These are phyloP conservation scores for Tuber melanosporum DNA, from an alignment of 495 filamentous ascomycete species.

Conservation along the genomic window DNA sequence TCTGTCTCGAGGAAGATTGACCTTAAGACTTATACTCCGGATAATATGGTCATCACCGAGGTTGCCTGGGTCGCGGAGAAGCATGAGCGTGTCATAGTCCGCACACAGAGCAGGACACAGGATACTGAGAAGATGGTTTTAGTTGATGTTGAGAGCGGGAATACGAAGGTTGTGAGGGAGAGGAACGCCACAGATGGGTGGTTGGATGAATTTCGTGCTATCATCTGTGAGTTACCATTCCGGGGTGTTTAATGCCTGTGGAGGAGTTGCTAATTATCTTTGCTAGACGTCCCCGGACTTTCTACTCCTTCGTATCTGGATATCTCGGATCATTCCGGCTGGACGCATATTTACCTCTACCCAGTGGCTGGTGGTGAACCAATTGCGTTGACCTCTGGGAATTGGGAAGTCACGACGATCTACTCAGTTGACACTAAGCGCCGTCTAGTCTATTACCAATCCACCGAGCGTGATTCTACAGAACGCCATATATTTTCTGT, in stretches of 20 bases:
- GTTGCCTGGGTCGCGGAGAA: conserved; percentile 53
- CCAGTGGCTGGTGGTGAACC: conserved; percentile 47
- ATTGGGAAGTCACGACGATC: conserved; percentile 52
- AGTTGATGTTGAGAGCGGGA: conserved; percentile 43
- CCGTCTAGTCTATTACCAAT: conserved; percentile 51
- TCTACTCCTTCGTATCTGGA: conserved; percentile 50
- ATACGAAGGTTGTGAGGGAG: conserved; percentile 47
- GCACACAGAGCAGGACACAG: conserved; percentile 54
- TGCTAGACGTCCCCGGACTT: conserved; percentile 42
- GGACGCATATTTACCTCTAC: conserved; percentile 53
- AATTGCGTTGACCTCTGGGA: conserved; percentile 49
- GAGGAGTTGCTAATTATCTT: conserved; percentile 12
- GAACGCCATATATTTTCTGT: conserved; percentile 54
- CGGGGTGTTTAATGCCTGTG: not conserved
- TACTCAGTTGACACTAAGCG: conserved; percentile 49
- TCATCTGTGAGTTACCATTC: conserved; percentile 38
- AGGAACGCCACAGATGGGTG: conserved; percentile 53
- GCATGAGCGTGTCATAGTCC: conserved; percentile 51
- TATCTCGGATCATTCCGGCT: conserved; percentile 53
- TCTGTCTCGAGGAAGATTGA: conserved; percentile 40
- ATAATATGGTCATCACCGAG: conserved; percentile 54
- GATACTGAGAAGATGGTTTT: conserved; percentile 52
- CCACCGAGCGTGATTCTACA: conserved; percentile 52
- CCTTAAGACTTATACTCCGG: conserved; percentile 46
- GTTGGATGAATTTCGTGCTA: conserved; percentile 52